Evolutionary conservation across 2,329 filamentous ascomycete species (phyloP), one percentile per base, ranked within the genome.

Genomic region (Mollisiaceae sp.): DNA sequence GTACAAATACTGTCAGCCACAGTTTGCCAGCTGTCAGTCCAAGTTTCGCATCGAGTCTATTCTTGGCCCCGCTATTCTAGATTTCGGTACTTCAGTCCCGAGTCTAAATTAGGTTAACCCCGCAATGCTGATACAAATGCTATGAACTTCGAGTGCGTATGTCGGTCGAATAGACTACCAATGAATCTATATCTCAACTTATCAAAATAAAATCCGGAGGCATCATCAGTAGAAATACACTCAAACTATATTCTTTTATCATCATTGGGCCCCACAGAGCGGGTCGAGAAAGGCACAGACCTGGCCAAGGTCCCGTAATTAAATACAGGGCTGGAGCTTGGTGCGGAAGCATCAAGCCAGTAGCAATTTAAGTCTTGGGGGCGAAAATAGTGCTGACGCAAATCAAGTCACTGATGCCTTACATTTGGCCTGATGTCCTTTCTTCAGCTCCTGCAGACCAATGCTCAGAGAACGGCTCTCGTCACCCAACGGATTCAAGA

Each of bases 21-120:
- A 27, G 20, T 2, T 18, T 2, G 24, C 50, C 50, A 54, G 22
- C 27, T 54, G 24, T 54, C 22, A 32, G 50, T 52, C 47, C 8
- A 32, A 27, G 43, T 50, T n/a, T 50, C 45, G 20, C n/a, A 20
- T 50, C 14, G 50, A 12, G 22, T 27, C 50, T 35, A 35, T 32
- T 18, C 32, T 54, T 9, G 18, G 9, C 50, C 50, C 50, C 50
- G 27, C 50, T 4, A 14, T 35, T 35, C 50, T 54, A 35, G 50
- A 11, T 35, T 54, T 54, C 50, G 50, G 50, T 14, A 54, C 50
- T 35, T 18, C 18, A 35, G 22, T 54, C 22, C 50, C 50, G 50
- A 54, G 50, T 35, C 50, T 24, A 54, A 54, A 35, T 54, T 54
- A 50, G 45, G 50, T 20, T 4, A 12, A 54, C 50, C 14, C 50